A percentile compares a stretch with the other conserved stretches of the same genome.
phyloP scores from a whole-genome alignment of 2,329 filamentous ascomycete genomes.

The Apiospora saccharicola region DNA sequence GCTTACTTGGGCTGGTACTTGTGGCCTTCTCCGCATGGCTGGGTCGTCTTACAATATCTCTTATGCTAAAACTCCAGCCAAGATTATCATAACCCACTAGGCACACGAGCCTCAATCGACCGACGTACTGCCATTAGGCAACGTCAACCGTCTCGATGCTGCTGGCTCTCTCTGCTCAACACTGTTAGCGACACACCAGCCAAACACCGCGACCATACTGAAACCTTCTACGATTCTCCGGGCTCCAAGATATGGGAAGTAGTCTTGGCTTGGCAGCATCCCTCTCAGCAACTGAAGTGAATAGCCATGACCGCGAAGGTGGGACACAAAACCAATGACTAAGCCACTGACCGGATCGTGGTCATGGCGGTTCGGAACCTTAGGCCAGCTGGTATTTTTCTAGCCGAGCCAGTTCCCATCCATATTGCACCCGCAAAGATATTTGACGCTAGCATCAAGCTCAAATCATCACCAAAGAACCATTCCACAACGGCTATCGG shows the following conservation, averaged over 20 bases:
- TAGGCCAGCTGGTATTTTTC: neutral
- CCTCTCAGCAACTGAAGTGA: neutral
- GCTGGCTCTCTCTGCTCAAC: neutral
- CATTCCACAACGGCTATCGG: neutral
- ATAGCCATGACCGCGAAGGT: neutral
- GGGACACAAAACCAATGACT: neutral
- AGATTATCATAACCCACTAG: neutral
- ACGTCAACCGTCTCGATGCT: neutral
- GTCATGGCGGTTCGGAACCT: neutral
- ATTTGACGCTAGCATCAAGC: slow-evolving; percentile 12
- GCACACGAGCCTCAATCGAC: neutral
- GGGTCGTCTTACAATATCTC: slow-evolving; percentile 4
- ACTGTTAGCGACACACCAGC: neutral
- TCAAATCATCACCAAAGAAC: neutral
- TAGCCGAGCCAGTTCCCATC: slow-evolving; percentile 18
- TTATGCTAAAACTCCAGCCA: neutral
- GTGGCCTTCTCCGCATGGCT: slow-evolving; percentile 3
- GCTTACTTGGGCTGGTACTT: neutral
- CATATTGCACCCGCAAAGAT: neutral
- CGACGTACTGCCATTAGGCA: neutral
- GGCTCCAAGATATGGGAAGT: neutral
- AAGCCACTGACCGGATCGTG: neutral
- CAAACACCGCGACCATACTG: neutral
- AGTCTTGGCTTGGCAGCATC: neutral
- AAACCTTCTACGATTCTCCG: neutral